Evolutionary conservation across 2,329 filamentous ascomycete genomes (phyloP).

Genomic region (Arthrobotrys megalospora): DNA sequence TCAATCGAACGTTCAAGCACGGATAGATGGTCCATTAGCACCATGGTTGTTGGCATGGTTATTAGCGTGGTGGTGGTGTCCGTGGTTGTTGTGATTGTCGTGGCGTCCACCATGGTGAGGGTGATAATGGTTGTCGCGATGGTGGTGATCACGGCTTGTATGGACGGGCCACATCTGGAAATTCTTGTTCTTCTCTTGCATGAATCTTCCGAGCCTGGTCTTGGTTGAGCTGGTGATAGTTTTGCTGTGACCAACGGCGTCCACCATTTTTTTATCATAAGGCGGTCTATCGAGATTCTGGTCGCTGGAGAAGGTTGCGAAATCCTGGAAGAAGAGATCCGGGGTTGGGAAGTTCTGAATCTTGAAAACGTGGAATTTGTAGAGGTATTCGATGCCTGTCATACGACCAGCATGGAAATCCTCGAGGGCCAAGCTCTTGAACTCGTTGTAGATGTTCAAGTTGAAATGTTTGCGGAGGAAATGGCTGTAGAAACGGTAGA

Average conservation of each 20-base stretch:
- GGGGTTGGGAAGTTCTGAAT: constrained; percentile 61
- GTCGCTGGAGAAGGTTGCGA: constrained; percentile 62
- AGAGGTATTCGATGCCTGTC: constrained; percentile 75
- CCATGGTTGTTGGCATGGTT: constrained; percentile 69
- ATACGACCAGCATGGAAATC: constrained; percentile 73
- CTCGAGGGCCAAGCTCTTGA: constrained; percentile 77
- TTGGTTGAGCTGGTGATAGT: constrained; percentile 57
- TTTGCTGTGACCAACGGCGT: constrained; percentile 54
- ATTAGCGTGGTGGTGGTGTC: constrained; percentile 70
- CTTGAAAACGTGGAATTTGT: constrained; percentile 74
- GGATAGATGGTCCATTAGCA: constrained; percentile 47
- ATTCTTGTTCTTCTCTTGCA: constrained; percentile 61
- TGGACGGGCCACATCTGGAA: constrained; percentile 59
- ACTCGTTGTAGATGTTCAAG: constrained; percentile 81
- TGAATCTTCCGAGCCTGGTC: constrained; percentile 58
- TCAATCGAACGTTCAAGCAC: constrained; percentile 21
- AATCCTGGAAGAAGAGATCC: constrained; percentile 63
- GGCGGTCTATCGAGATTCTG: constrained; percentile 55
- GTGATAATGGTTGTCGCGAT: constrained; percentile 32
- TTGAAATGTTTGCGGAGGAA: constrained; percentile 83
- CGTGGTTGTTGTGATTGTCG: constrained; percentile 72
- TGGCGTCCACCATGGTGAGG: constrained; percentile 67
- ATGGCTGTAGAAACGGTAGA: constrained; percentile 83
- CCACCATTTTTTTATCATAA: constrained; percentile 59
- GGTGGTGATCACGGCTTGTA: constrained; percentile 35